Evolutionary conservation across 345 rosid species (phyloP).

Genomic region (Microcos paniculata): DNA sequence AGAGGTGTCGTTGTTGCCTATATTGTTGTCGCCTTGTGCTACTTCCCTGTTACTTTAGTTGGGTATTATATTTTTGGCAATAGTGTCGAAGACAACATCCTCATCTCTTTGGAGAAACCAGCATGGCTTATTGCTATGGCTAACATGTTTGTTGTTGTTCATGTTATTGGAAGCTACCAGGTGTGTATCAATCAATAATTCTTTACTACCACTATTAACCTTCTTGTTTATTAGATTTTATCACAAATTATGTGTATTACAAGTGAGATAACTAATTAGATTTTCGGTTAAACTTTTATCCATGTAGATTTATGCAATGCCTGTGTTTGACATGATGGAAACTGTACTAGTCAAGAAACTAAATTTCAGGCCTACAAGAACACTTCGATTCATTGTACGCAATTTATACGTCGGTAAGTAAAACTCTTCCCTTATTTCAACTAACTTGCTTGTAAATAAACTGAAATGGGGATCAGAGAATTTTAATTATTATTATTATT

Average conservation of each 20-base stretch:
- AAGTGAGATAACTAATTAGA: background rate
- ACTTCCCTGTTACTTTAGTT: conserved; percentile 69
- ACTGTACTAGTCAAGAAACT: conserved; percentile 53
- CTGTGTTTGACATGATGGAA: conserved; percentile 71
- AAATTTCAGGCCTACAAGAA: conserved; percentile 36
- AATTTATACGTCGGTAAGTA: conserved; percentile 52
- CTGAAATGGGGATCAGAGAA: too few species aligned
- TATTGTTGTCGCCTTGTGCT: conserved; percentile 68
- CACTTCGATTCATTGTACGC: conserved; percentile 48
- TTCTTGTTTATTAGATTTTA: background rate
- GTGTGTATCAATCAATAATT: conserved; percentile 26
- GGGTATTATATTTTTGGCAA: conserved; percentile 70
- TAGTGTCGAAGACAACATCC: conserved; percentile 51
- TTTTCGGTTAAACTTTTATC: background rate
- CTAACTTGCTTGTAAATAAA: background rate
- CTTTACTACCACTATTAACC: too few species aligned
- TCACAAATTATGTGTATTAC: background rate
- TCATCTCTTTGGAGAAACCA: conserved; percentile 56
- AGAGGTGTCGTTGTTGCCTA: conserved; percentile 70
- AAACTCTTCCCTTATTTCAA: background rate
- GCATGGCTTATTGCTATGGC: conserved; percentile 69
- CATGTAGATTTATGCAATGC: conserved; percentile 58
- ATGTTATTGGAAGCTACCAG: conserved; percentile 85
- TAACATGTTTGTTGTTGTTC: conserved; percentile 72
- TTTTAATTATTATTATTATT: background rate